Percentiles rank a stretch among this genome's conserved stretches.
phyloP scores from a whole-genome alignment of 441 rosid species.

The Theobroma grandiflorum region DNA sequence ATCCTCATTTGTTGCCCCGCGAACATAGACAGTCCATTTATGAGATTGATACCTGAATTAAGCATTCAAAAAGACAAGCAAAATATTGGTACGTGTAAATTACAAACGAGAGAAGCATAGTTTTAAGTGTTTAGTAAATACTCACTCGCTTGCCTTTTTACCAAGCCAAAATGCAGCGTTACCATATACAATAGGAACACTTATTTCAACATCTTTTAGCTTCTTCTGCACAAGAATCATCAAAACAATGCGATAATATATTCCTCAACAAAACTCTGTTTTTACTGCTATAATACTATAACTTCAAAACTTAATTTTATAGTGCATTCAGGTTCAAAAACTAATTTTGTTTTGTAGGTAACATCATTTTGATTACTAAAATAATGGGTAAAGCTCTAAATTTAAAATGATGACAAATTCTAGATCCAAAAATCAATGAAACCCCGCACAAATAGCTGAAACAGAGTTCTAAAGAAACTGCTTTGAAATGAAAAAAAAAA shows the following conservation, averaged over 20 bases:
- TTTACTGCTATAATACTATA: not conserved
- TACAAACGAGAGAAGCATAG: constrained; percentile 4
- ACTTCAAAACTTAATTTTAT: not conserved
- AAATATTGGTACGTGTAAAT: not conserved
- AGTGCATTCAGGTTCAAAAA: not conserved
- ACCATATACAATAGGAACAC: constrained; percentile 66
- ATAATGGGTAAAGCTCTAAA: not conserved
- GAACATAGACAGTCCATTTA: constrained; percentile 65
- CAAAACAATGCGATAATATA: not conserved
- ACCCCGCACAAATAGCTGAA: not conserved
- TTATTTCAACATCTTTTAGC: constrained; percentile 60
- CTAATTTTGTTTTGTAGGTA: not conserved
- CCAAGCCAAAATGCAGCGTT: constrained; percentile 66
- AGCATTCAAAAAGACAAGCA: constrained; percentile 25
- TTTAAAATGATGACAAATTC: not conserved
- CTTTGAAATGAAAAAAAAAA: constrained; percentile 15
- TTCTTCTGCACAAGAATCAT: constrained; percentile 50
- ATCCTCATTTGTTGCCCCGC: constrained; percentile 69
- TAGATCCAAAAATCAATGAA: not conserved
- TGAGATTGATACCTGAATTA: constrained; percentile 59
- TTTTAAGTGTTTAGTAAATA: constrained; percentile 23
- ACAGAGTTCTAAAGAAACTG: constrained; percentile 18
- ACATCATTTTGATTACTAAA: constrained; percentile 5
- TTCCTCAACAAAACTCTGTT: not conserved
- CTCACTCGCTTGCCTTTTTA: constrained; percentile 71